These are phyloP conservation scores for Colletotrichum musae DNA, from an alignment of 2,329 filamentous ascomycete genomes.

Conservation along the genomic window DNA sequence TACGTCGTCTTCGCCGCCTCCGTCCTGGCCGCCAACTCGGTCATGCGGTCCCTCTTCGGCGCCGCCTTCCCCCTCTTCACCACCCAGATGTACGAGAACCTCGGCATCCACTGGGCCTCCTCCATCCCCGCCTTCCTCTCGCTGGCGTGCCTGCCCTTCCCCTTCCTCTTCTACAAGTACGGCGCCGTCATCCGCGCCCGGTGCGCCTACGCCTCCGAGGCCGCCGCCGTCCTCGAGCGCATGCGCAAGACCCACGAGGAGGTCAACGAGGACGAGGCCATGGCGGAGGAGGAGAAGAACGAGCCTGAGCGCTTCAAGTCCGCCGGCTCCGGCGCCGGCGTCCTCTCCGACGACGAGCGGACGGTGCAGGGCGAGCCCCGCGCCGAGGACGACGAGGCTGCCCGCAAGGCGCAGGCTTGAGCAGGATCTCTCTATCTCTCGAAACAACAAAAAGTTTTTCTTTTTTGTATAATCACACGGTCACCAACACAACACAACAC, in stretches of 20 bases:
- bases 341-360: conserved; percentile 40
- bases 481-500: conserved; percentile 19
- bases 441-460: neutral
- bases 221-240: conserved; percentile 70
- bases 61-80: conserved; percentile 83
- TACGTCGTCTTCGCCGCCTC: conserved; percentile 81
- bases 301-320: conserved; percentile 24
- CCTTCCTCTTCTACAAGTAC: conserved; percentile 83
- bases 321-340: conserved; percentile 15
- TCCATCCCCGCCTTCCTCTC: conserved; percentile 82
- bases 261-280: conserved; percentile 37
- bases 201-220: conserved; percentile 70
- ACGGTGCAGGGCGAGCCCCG: conserved; percentile 27
- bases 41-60: conserved; percentile 80
- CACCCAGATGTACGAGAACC: conserved; percentile 67
- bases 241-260: conserved; percentile 50
- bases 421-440: neutral
- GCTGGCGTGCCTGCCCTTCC: conserved; percentile 79
- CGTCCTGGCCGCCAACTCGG: conserved; percentile 79
- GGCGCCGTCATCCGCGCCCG: conserved; percentile 64
- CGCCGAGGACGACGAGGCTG: conserved; percentile 27
- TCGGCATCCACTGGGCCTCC: conserved; percentile 83
- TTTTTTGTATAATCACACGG: conserved; percentile 12
- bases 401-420: conserved; percentile 17
- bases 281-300: conserved; percentile 38